Conservation (phyloP, 352 stramenopile genomes). For the Phytophthora boehmeriae region DNA sequence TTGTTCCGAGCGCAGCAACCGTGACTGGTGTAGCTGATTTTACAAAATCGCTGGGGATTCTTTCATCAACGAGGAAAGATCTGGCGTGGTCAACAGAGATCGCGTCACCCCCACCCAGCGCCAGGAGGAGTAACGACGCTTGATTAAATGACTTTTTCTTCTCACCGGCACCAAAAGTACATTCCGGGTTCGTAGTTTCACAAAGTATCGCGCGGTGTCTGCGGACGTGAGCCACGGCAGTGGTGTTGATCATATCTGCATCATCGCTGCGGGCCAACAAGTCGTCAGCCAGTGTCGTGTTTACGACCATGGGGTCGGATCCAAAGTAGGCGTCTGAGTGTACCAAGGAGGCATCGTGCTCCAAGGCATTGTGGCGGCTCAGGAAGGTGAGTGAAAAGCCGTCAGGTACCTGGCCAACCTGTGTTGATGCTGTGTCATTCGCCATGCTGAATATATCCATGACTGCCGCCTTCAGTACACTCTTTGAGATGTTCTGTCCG, state of each 20-base stretch:
- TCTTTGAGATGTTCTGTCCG: slow-evolving; percentile 28
- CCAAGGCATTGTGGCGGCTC: slow-evolving; percentile 27
- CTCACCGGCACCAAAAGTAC: slow-evolving; percentile 15
- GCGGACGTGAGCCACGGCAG: slow-evolving; percentile 17
- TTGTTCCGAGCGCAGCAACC: slow-evolving; percentile 1
- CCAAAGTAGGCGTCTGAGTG: slow-evolving; percentile 26
- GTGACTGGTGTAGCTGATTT: slow-evolving; percentile 5
- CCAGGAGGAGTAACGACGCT: slow-evolving; percentile 27
- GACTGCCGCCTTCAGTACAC: slow-evolving; percentile 17
- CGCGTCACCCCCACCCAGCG: slow-evolving; percentile 9
- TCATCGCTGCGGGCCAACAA: slow-evolving; percentile 21
- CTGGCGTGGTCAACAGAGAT: slow-evolving; percentile 18
- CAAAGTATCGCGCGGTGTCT: slow-evolving; percentile 15
- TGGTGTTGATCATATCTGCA: slow-evolving; percentile 10
- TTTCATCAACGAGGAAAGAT: slow-evolving; percentile 35
- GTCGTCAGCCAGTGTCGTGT: slow-evolving; percentile 18
- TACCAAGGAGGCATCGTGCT: slow-evolving; percentile 37
- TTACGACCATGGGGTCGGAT: slow-evolving; percentile 16
- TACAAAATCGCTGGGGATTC: slow-evolving; percentile 20
- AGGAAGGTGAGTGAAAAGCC: slow-evolving; percentile 31
- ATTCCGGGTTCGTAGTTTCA: slow-evolving; percentile 22
- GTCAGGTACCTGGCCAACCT: slow-evolving; percentile 3
- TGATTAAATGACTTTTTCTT: slow-evolving; percentile 24
- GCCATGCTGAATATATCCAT: slow-evolving; percentile 4
- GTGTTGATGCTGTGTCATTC: neutral